Evolutionary conservation across 2,329 filamentous ascomycete genomes (phyloP).

Genomic region (Alternaria dauci): DNA sequence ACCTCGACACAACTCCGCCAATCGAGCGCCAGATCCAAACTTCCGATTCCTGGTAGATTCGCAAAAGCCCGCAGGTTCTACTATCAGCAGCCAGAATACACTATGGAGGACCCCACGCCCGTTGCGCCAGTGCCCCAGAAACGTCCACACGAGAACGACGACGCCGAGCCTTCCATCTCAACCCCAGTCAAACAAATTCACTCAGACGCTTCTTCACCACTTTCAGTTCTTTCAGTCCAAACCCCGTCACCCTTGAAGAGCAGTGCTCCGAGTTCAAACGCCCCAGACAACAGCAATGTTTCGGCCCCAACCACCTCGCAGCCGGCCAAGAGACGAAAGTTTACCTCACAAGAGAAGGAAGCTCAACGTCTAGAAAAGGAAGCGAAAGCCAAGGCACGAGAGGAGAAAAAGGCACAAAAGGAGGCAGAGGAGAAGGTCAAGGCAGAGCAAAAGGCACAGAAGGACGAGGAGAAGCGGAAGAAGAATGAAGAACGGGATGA

Average conservation of each 20-base stretch:
- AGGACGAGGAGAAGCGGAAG: conserved; percentile 48
- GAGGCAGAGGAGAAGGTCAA: conserved; percentile 48
- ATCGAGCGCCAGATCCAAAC: neutral
- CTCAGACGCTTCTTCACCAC: conserved; percentile 43
- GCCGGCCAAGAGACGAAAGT: conserved; percentile 54
- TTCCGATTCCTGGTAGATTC: neutral
- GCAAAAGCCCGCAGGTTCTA: neutral
- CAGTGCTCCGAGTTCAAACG: conserved; percentile 18
- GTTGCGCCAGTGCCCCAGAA: conserved; percentile 38
- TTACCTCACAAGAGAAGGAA: conserved; percentile 56
- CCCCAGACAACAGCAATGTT: conserved; percentile 24
- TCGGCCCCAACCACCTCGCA: conserved; percentile 22
- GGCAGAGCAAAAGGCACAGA: conserved; percentile 49
- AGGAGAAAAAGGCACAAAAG: conserved; percentile 47
- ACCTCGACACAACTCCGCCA: conserved; percentile 9
- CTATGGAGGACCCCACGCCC: conserved; percentile 42
- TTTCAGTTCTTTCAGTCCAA: conserved; percentile 44
- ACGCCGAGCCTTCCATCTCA: conserved; percentile 32
- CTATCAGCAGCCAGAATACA: conserved; percentile 2
- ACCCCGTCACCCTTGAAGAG: conserved; percentile 43
- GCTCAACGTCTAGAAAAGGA: conserved; percentile 51
- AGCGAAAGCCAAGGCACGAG: conserved; percentile 47
- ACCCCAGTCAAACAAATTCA: conserved; percentile 37
- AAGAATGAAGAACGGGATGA: conserved; percentile 50
- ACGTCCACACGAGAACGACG: conserved; percentile 46